phyloP scores from a whole-genome alignment of 2,329 filamentous ascomycete genomes.

The Alternaria gaisen region DNA sequence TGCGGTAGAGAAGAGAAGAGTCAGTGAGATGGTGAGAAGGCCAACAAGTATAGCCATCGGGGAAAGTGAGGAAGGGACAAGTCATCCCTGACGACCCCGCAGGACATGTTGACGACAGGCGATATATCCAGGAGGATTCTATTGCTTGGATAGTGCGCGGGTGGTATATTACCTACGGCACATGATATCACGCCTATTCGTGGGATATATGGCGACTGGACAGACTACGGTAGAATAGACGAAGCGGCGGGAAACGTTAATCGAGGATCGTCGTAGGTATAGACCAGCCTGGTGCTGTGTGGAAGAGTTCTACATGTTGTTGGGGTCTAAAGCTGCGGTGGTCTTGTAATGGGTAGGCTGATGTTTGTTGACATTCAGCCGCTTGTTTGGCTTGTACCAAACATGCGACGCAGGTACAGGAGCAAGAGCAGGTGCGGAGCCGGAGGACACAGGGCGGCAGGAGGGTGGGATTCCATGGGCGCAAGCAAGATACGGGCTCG shows the following conservation, averaged over 20 bases:
- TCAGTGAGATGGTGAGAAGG: slow-evolving; percentile 3
- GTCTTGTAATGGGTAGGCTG: neutral
- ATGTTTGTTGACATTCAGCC: neutral
- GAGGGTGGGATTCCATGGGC: neutral
- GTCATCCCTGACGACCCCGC: neutral
- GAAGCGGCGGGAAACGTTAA: neutral
- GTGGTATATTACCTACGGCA: neutral
- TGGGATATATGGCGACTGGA: slow-evolving; percentile 14
- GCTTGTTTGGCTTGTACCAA: neutral
- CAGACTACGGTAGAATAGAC: neutral
- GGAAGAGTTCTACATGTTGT: neutral
- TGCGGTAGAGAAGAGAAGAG: slow-evolving; percentile 18
- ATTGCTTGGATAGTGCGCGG: neutral
- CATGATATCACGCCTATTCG: slow-evolving; percentile 4
- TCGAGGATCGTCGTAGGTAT: slow-evolving; percentile 1
- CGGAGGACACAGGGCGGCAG: slow-evolving; percentile 4
- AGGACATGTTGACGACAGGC: neutral
- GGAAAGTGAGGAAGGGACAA: neutral
- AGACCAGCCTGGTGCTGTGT: neutral
- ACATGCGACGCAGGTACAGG: slow-evolving; percentile 15
- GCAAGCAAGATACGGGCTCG: slow-evolving; percentile 1
- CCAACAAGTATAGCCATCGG: neutral
- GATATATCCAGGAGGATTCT: neutral
- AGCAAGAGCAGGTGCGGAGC: slow-evolving; percentile 19
- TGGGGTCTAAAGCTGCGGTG: neutral